phyloP scores from a whole-genome alignment of 1,284 basidiomycete species.

The Cutaneotrichosporon cavernicola region DNA sequence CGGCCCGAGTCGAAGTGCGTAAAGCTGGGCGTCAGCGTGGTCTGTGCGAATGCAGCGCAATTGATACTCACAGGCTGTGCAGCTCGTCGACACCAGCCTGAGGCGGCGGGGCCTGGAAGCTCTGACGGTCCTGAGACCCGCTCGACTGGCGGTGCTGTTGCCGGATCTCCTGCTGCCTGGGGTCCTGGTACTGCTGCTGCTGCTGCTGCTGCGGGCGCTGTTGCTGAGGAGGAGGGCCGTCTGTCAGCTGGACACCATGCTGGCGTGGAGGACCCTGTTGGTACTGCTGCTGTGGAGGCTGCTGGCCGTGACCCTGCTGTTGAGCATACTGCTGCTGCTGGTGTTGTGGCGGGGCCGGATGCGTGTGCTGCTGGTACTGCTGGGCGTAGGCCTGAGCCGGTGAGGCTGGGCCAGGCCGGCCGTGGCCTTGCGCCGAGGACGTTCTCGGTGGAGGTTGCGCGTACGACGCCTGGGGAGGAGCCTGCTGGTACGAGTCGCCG shows the following conservation, averaged over 20 bases:
- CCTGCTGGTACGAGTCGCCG: constrained; percentile 13
- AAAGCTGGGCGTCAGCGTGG: constrained; percentile 36
- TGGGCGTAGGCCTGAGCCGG: constrained; percentile 2
- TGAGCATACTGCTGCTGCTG: constrained; percentile 10
- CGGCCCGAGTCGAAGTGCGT: constrained; percentile 46
- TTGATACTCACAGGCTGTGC: constrained; percentile 35
- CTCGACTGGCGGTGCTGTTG: constrained; percentile 20
- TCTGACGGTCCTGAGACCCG: constrained; percentile 21
- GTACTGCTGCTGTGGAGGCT: background rate
- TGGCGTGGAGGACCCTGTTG: constrained; percentile 21
- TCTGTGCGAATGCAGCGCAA: background rate
- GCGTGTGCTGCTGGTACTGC: constrained; percentile 5
- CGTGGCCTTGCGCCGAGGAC: background rate
- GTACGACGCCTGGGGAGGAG: background rate
- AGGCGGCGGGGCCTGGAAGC: constrained; percentile 12
- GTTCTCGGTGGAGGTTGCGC: constrained; percentile 6
- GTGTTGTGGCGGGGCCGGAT: constrained; percentile 7
- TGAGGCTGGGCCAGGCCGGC: constrained; percentile 11
- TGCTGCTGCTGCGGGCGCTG: constrained; percentile 23
- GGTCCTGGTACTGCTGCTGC: constrained; percentile 17
- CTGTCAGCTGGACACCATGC: constrained; percentile 15
- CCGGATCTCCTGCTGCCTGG: constrained; percentile 3
- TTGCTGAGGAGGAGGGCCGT: constrained; percentile 17
- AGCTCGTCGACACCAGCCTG: constrained; percentile 37
- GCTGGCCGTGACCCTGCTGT: constrained; percentile 11